Conservation (phyloP, 148 eudicot species). For the Diospyros kaki region DNA sequence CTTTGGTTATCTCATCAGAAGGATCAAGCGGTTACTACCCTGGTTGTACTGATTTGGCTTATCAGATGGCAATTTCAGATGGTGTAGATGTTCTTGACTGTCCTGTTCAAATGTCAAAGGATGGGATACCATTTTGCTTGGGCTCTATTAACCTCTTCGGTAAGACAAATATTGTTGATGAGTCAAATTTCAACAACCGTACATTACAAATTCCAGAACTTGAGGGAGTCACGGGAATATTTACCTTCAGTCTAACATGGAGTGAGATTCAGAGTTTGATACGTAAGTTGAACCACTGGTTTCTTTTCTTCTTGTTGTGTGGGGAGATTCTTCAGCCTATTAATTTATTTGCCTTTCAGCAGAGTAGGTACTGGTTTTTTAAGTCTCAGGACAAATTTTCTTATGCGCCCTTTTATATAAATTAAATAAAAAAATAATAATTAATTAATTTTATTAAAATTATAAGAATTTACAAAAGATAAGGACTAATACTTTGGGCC, state of each 20-base stretch:
- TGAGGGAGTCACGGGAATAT: conserved; percentile 43
- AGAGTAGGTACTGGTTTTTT: too few relatives aligned
- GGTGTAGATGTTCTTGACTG: conserved; percentile 80
- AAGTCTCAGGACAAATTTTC: too few relatives aligned
- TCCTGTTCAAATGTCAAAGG: conserved; percentile 66
- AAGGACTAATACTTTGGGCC: too few relatives aligned
- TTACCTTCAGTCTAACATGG: conserved; percentile 61
- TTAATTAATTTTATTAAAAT: too few relatives aligned
- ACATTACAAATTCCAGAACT: conserved; percentile 34
- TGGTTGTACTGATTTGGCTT: conserved; percentile 65
- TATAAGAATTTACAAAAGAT: too few relatives aligned
- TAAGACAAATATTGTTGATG: conserved; percentile 35
- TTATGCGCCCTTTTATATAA: too few relatives aligned
- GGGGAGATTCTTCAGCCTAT: too few relatives aligned
- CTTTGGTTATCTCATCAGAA: conserved; percentile 59
- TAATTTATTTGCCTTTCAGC: too few relatives aligned
- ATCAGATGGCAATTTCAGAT: conserved; percentile 54
- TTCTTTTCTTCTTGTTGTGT: too few relatives aligned
- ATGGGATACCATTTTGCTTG: conserved; percentile 68
- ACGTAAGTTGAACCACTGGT: conserved; percentile 39
- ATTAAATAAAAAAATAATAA: too few relatives aligned
- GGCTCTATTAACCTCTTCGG: conserved; percentile 56
- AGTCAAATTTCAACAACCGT: conserved; percentile 29
- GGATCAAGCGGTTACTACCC: conserved; percentile 87
- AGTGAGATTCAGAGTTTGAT: conserved; percentile 45